phyloP scores from a whole-genome alignment of 1,284 basidiomycete genomes.

The Ustilago nuda region DNA sequence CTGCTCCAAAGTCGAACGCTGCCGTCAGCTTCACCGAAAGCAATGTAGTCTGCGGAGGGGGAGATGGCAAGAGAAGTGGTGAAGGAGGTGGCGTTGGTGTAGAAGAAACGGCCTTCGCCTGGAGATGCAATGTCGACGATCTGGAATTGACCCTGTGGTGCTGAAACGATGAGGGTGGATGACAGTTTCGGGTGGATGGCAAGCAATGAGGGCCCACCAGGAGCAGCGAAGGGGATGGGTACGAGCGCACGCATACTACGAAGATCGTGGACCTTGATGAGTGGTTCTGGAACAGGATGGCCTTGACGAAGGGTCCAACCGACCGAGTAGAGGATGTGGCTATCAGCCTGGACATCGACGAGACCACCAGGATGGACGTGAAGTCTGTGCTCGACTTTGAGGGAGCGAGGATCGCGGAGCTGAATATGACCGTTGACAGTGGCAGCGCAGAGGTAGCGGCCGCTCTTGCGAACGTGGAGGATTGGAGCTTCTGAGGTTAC shows the following conservation, averaged over 20 bases:
- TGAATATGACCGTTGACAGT: conserved; percentile 64
- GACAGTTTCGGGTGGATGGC: conserved; percentile 83
- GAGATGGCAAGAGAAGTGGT: conserved; percentile 85
- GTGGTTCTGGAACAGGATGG: conserved; percentile 86
- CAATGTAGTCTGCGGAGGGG: conserved; percentile 87
- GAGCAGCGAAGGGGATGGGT: conserved; percentile 81
- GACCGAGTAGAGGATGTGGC: conserved; percentile 64
- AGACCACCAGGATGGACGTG: conserved; percentile 68
- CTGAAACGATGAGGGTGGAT: conserved; percentile 82
- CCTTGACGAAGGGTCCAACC: conserved; percentile 74
- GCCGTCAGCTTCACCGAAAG: conserved; percentile 90
- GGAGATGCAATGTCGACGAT: conserved; percentile 84
- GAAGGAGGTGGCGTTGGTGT: conserved; percentile 76
- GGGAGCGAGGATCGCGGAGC: conserved; percentile 65
- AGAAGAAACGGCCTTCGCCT: conserved; percentile 78
- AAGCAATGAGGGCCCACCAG: conserved; percentile 87
- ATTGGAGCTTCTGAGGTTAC: conserved; percentile 62
- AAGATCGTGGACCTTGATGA: conserved; percentile 92
- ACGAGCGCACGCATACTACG: conserved; percentile 82
- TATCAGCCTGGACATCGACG: conserved; percentile 67
- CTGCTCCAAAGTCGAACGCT: conserved; percentile 85
- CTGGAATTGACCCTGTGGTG: conserved; percentile 88
- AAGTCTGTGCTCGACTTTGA: conserved; percentile 62
- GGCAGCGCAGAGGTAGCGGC: conserved; percentile 55
- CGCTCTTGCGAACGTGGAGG: conserved; percentile 60